Evolutionary conservation across 2,329 filamentous ascomycete species (phyloP).

Genomic region (Helminthosporium solani): DNA sequence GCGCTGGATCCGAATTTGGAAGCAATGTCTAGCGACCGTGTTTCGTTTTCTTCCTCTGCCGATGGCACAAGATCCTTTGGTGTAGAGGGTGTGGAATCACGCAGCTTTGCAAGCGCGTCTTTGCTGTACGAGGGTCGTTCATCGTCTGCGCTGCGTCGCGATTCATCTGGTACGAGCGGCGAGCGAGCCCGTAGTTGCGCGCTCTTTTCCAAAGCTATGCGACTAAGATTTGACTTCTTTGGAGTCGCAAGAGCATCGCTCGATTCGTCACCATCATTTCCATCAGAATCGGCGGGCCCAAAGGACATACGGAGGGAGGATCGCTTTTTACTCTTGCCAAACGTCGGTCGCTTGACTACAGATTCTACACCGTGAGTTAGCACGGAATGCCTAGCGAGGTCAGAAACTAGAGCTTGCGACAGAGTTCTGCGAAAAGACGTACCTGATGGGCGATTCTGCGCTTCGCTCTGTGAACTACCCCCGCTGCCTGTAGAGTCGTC

Average conservation of each 20-base stretch:
- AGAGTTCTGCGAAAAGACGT: conserved; percentile 26
- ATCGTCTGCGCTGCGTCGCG: conserved; percentile 56
- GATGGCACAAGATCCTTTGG: conserved; percentile 61
- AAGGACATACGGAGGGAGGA: conserved; percentile 77
- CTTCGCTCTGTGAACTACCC: conserved; percentile 32
- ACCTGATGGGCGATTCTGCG: conserved; percentile 44
- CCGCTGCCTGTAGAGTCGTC: conserved; percentile 45
- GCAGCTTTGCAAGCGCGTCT: conserved; percentile 82
- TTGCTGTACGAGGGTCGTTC: conserved; percentile 79
- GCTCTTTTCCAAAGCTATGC: conserved; percentile 67
- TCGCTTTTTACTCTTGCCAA: conserved; percentile 65
- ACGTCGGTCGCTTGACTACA: conserved; percentile 55
- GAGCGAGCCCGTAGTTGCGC: conserved; percentile 60
- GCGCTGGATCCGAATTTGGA: conserved; percentile 59
- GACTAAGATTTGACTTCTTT: conserved; percentile 63
- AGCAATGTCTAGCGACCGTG: conserved; percentile 48
- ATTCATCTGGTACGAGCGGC: conserved; percentile 49
- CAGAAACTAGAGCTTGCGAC: conserved; percentile 28
- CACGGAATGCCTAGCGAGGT: conserved; percentile 41
- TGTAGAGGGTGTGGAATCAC: conserved; percentile 80
- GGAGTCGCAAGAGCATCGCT: conserved; percentile 56
- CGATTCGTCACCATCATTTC: conserved; percentile 54
- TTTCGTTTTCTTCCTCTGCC: conserved; percentile 47
- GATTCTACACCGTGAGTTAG: conserved; percentile 50
- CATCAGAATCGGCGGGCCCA: conserved; percentile 59